Evolutionary conservation across 2,329 filamentous ascomycete species (phyloP).

Genomic region (Thielaviopsis euricoi): DNA sequence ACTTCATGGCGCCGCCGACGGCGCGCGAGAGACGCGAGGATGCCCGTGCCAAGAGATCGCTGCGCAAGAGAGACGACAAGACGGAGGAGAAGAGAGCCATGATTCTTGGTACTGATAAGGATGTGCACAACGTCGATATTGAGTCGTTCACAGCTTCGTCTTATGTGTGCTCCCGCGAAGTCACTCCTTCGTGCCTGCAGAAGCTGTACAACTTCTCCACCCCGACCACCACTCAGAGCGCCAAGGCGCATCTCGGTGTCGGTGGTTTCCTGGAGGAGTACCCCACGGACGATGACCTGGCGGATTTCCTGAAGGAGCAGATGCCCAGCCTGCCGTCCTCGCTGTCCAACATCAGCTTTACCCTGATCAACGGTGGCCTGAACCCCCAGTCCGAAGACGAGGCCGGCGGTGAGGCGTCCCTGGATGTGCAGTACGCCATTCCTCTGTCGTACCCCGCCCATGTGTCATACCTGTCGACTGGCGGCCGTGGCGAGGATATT

Average conservation of each 20-base stretch:
- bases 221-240: slow-evolving; percentile 12
- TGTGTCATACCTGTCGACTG: slow-evolving; percentile 28
- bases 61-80: slow-evolving; percentile 13
- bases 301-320: slow-evolving; percentile 22
- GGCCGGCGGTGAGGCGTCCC: slow-evolving; percentile 28
- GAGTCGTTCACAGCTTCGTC: not conserved
- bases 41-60: slow-evolving; percentile 14
- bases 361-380: slow-evolving; percentile 26
- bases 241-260: slow-evolving; percentile 24
- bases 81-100: slow-evolving; percentile 9
- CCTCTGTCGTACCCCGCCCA: slow-evolving; percentile 27
- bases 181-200: slow-evolving; percentile 25
- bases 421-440: slow-evolving; percentile 33
- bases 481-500: slow-evolving; percentile 27
- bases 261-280: slow-evolving; percentile 34
- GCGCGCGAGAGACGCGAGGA: not conserved
- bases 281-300: slow-evolving; percentile 26
- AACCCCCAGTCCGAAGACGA: slow-evolving; percentile 24
- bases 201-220: slow-evolving; percentile 30
- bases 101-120: slow-evolving; percentile 14
- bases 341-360: slow-evolving; percentile 24
- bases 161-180: slow-evolving; percentile 18
- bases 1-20: slow-evolving; percentile 29
- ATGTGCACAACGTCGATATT: slow-evolving; percentile 8
- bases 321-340: slow-evolving; percentile 21